These are phyloP conservation scores for Baudoinia panamericana DNA, from an alignment of 495 filamentous ascomycete genomes.

Conservation along the genomic window DNA sequence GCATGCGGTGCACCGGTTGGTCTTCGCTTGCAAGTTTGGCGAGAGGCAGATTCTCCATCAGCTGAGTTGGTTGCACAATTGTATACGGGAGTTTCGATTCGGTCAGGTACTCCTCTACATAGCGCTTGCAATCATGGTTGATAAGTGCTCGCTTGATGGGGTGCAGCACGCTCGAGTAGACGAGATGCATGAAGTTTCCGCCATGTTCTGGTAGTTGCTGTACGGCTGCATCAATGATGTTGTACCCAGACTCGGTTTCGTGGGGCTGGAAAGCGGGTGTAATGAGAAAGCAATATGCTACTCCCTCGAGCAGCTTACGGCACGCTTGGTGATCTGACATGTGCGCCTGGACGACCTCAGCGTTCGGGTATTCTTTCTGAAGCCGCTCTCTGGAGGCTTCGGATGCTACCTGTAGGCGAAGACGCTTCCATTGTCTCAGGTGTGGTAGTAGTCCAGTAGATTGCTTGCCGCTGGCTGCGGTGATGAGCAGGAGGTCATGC, in stretches of 20 bases:
- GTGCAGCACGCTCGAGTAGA: constrained; percentile 24
- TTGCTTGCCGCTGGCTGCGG: constrained; percentile 9
- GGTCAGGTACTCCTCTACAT: constrained; percentile 27
- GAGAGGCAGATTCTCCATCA: constrained; percentile 26
- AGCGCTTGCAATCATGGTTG: constrained; percentile 29
- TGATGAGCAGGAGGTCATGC: constrained; percentile 8
- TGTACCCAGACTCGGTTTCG: constrained; percentile 25
- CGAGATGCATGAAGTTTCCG: constrained; percentile 23
- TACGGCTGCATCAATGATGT: constrained; percentile 27
- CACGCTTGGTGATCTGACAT: constrained; percentile 18
- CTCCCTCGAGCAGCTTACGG: constrained; percentile 17
- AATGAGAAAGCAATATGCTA: constrained; percentile 20
- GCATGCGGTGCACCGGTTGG: constrained; percentile 8
- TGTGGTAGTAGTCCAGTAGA: constrained; percentile 22
- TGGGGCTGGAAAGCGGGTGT: constrained; percentile 22
- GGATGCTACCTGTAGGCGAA: constrained; percentile 25
- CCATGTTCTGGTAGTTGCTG: too few relatives aligned
- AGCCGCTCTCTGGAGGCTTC: constrained; percentile 4
- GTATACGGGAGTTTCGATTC: constrained; percentile 25
- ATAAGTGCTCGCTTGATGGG: constrained; percentile 25
- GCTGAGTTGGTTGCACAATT: constrained; percentile 27
- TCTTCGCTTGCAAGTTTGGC: constrained; percentile 13
- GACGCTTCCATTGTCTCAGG: constrained; percentile 22
- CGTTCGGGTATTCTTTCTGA: constrained; percentile 15
- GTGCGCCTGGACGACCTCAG: constrained; percentile 23